Base-by-base conservation (phyloP, 176 grass and related monocot genomes). In the Bothriochloa decipiens region DNA sequence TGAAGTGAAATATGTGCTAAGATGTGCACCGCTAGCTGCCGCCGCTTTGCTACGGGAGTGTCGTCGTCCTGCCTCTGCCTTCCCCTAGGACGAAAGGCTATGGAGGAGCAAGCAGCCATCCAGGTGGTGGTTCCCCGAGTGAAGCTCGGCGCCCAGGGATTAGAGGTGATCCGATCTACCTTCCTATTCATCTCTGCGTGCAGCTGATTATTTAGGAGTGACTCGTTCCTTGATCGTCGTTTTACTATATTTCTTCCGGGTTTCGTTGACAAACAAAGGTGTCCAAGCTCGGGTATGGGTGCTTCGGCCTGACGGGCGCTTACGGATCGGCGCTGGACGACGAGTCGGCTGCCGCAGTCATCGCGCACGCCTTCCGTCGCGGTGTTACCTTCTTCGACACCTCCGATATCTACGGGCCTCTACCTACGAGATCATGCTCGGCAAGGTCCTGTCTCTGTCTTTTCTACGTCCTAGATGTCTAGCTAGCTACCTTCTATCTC, bases 371-470 rank as follows among this genome's bases (percentile, higher is more conserved):
- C 15, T 98, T 98, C 84, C 58, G 70, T 50, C 88, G 80, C n/a
- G 89, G 95, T 17, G 74, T 98, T 82, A 95, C 92, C 74, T 97
- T 97, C 78, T 93, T 97, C 72, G 95, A 97, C 82, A 97, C 90
- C 82, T 87, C 92, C 70, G 82, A 98, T 70, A 62, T 81, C 26
- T 95, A 98, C 45, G 95, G 95, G 18, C 89, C 87, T 39, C 89
- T 40, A 85, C 87, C 73, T 91, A 90, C 78, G 95, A 98, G 74
- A 72, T 73, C 50, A 90, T 98, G 61, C 53, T 98, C 11, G 87
- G 95, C 41, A 90, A 88, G 91, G 42, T 45, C 41, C 41, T 32
- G 29, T 32, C 29, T 32, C 29, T 32, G 29, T 32, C 29, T 32
- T 32, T 32, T 32, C 29, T 32, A 32, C 29, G 29, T 32, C 29